phyloP scores from a whole-genome alignment of 2,329 filamentous ascomycete species.

The Epichloe amarillans region DNA sequence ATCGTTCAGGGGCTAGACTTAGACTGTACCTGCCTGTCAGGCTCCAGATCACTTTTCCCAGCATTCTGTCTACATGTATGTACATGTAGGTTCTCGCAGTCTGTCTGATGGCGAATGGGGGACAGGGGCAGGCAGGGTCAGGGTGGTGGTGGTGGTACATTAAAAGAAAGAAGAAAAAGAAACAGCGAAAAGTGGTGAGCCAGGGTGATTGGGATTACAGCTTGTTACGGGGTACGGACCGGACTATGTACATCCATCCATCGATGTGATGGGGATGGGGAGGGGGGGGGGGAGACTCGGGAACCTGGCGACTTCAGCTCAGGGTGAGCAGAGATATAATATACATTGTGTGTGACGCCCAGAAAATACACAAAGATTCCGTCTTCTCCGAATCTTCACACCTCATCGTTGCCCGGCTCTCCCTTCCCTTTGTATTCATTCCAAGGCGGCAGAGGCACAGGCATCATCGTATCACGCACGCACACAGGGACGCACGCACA shows the following conservation, averaged over 20 bases:
- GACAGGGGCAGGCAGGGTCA: neutral
- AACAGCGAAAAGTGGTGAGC: slow-evolving; percentile 1
- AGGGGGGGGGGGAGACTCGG: neutral
- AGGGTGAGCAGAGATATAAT: slow-evolving; percentile 8
- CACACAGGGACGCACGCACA: neutral
- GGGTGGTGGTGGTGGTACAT: neutral
- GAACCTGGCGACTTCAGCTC: slow-evolving; percentile 4
- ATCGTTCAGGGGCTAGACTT: no score
- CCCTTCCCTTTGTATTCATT: slow-evolving; percentile 1
- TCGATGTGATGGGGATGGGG: neutral
- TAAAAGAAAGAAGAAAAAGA: neutral
- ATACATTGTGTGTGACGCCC: slow-evolving; percentile 8
- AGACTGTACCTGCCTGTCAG: no score
- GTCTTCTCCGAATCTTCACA: slow-evolving; percentile 2
- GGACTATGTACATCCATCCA: slow-evolving; percentile 2
- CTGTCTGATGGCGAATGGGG: neutral
- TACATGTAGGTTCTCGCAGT: neutral
- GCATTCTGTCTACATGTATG: neutral
- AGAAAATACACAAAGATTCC: neutral
- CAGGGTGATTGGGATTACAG: slow-evolving; percentile 2
- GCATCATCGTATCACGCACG: neutral
- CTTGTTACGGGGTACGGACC: neutral
- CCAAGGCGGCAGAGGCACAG: neutral
- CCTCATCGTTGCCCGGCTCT: neutral
- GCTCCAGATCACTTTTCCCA: neutral